Evolutionary conservation across 305 asterid genomes (phyloP), one percentile per base, ranked within the genome.

Genomic region (Fraxinus dipetala): DNA sequence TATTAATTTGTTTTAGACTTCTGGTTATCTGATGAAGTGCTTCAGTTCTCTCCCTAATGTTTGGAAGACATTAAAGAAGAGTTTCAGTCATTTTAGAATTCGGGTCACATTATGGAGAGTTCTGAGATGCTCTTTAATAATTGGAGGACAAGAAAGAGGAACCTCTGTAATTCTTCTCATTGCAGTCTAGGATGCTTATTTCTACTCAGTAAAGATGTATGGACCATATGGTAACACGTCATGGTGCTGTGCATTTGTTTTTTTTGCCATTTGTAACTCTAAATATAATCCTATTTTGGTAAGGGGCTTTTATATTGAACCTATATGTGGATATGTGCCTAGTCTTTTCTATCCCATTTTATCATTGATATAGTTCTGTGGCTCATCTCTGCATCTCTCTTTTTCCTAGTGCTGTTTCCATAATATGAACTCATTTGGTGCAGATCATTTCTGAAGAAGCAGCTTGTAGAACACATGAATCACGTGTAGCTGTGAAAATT

Each of bases 381-480:
- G 59, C 14, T 73, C 72, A 32, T 78, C 63, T 80, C 7, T 70
- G 77, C 75, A 35, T 76, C 54, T 32, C 40, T 79, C 9, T 24
- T 22, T 56, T 81, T 22, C 48, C 69, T 73, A 51, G 78, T 78
- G 14, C 36, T 78, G 63, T 78, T 79, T 31, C 78, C 83, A 59
- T 77, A 32, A 80, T 81, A 77, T 72, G 54, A 28, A 69, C 86
- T 63, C 76, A 56, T 67, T 82, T 51, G 76, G 72, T 87, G 90
- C 92, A 94, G 98, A 80, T 91, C 84, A 85, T 78, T 67, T 72
- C 89, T 77, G 88, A 84, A 79, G 93, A 88, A 81, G 90, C 87
- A 82, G 87, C 89, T 82, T 85, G 78, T 78, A 76, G 79, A 67
- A 82, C 89, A 63, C 83, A 51, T 75, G 84, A 85, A 73, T 73